Evolutionary conservation across 257 asterid genomes (phyloP), one percentile per base, ranked within the genome.

Genomic region (Ajuga chamaepitys): DNA sequence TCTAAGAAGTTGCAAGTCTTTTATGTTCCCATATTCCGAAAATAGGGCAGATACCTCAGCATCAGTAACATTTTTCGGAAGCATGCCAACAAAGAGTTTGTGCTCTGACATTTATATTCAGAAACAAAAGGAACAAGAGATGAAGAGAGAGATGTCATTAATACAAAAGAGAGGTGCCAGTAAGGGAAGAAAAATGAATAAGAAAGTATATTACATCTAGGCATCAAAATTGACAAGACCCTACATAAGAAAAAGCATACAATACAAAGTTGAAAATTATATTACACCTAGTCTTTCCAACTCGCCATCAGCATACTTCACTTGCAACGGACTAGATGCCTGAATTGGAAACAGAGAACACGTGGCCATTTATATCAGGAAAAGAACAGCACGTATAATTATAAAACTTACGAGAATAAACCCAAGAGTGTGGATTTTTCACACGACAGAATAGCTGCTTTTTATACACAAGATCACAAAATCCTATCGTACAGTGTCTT

Each of bases 291-390:
- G 90, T 76, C 95, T 82, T 82, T 88, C 96, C 92, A 88, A 84
- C 79, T 88, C 96, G 81, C 96, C 97, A 77, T 91, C 97, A 34
- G 96, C 97, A 80, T 88, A 91, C 88, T 88, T 91, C 84, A 91
- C 97, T 88, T 91, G 97, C 95, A 91, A 80, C 56, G 96, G 95
- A 81, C 88, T 88, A 74, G 97, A 86, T 62, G 94, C 97, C 97
- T 90, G 95, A 65, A 76, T 81, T 73, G 73, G 68, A 83, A 54
- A 70, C 14, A 79, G 75, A 76, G 63, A 75, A 67, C 70, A 73
- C 34, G 64, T 56, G 44, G 76, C 59, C 25, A 61, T 64, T 81
- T 24, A 44, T 44, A 76, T 71, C 71, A 79, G 74, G 76, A 75
- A 37, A 47, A 54, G 34, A 75, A 56, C 56, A 71, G 24, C 58